A percentile compares a stretch with the other conserved stretches of the same genome.
Conservation (phyloP, 805 yeast species). For the Torulaspora delbrueckii region DNA sequence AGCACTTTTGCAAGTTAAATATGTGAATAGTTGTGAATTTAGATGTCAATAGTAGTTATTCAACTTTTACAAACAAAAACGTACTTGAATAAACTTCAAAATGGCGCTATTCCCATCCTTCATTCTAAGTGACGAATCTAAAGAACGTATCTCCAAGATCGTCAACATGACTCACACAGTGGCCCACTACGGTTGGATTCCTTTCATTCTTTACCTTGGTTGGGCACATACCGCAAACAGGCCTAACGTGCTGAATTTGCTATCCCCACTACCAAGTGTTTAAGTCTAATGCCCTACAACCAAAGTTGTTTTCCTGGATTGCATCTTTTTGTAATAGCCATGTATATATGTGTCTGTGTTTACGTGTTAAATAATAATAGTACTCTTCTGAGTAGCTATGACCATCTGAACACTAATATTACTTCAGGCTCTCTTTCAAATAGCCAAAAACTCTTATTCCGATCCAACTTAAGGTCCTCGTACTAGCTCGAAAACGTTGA, state of each 20-base stretch:
- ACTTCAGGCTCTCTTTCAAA: neutral
- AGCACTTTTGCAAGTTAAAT: neutral
- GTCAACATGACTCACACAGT: constrained; percentile 78
- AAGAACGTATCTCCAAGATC: constrained; percentile 84
- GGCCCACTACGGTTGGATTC: constrained; percentile 96
- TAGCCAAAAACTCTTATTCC: neutral
- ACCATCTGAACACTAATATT: neutral
- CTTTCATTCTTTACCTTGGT: constrained; percentile 87
- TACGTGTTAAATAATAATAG: constrained; percentile 4
- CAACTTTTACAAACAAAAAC: no score
- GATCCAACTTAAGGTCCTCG: neutral
- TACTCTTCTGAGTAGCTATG: neutral
- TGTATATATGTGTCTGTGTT: constrained; percentile 10
- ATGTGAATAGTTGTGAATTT: neutral
- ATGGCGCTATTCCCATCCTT: constrained; percentile 36
- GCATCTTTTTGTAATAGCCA: constrained; percentile 4
- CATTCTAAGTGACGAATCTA: constrained; percentile 37
- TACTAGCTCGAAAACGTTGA: neutral
- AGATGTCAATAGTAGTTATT: neutral
- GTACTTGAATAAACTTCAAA: neutral
- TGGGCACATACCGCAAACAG: constrained; percentile 77
- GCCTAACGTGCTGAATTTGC: constrained; percentile 62
- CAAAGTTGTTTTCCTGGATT: neutral
- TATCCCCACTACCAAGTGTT: constrained; percentile 38
- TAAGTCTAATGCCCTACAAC: constrained; percentile 11